phyloP scores from a whole-genome alignment of 129 eudicot genomes.

The Ambrosia artemisiifolia region DNA sequence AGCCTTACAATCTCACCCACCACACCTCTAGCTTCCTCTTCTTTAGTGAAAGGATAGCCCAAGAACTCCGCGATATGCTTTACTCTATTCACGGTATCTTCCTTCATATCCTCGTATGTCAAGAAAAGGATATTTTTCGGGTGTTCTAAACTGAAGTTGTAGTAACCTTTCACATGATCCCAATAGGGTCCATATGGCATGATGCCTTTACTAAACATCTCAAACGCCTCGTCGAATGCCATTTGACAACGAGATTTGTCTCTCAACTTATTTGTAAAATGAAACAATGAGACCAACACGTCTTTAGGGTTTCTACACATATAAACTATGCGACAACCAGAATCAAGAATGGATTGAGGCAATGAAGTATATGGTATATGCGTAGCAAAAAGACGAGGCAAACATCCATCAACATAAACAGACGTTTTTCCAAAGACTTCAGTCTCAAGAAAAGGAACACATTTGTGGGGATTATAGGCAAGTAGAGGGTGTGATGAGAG shows the following conservation, averaged over 20 bases:
- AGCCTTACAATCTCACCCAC: conserved; percentile 15
- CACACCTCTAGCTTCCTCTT: conserved; percentile 3
- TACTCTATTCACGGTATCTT: conserved; percentile 17
- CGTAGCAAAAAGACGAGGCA: conserved; percentile 37
- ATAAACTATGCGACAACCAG: conserved; percentile 39
- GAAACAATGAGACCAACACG: conserved; percentile 43
- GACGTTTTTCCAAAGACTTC: conserved; percentile 1
- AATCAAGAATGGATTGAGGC: conserved; percentile 31
- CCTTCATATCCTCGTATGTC: conserved; percentile 43
- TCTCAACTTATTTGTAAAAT: conserved; percentile 31
- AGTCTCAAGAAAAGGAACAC: conserved; percentile 31
- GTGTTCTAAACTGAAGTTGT: conserved; percentile 26
- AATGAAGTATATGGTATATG: conserved; percentile 39
- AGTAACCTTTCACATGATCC: conserved; percentile 31
- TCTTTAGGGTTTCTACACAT: conserved; percentile 55
- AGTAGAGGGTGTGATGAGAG: conserved; percentile 29
- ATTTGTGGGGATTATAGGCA: conserved; percentile 33
- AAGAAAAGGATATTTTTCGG: conserved; percentile 35
- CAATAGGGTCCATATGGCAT: conserved; percentile 27
- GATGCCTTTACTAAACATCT: conserved; percentile 31
- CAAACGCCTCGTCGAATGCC: conserved; percentile 20
- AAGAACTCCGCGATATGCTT: conserved; percentile 38
- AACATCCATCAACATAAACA: not conserved
- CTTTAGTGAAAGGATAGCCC: conserved; percentile 9
- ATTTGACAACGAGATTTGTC: not conserved